These are phyloP conservation scores for Cyclotella atomus DNA, from an alignment of 108 stramenopile species.

Conservation along the genomic window DNA sequence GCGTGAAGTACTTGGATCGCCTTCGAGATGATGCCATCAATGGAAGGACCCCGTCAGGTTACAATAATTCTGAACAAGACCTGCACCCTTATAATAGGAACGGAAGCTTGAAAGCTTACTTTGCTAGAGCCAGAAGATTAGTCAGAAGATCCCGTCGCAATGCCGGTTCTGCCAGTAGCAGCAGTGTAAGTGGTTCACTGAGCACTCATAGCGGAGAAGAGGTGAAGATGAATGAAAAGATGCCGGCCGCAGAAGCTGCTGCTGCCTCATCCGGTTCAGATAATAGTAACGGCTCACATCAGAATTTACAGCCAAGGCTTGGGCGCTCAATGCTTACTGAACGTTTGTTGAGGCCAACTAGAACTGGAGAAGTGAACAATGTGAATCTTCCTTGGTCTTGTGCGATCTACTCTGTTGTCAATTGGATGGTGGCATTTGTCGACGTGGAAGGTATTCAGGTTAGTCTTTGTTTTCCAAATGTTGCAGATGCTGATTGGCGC, in stretches of 20 bases:
- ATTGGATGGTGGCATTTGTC: conserved; percentile 87
- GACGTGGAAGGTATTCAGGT: conserved; percentile 87
- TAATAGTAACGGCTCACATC: background rate
- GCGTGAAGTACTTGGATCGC: conserved; percentile 74
- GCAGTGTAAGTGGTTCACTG: conserved; percentile 23
- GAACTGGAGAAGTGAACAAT: conserved; percentile 57
- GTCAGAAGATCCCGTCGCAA: conserved; percentile 18
- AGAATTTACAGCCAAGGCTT: conserved; percentile 35
- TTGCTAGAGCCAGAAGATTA: conserved; percentile 38
- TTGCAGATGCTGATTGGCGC: no score
- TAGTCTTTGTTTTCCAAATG: no score
- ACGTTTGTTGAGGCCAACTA: conserved; percentile 66
- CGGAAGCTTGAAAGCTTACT: conserved; percentile 46
- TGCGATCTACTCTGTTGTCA: conserved; percentile 87
- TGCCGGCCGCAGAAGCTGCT: background rate
- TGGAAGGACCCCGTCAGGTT: conserved; percentile 56
- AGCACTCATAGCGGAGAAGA: conserved; percentile 37
- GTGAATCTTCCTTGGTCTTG: conserved; percentile 82
- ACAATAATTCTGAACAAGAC: conserved; percentile 30
- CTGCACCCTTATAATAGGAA: conserved; percentile 48
- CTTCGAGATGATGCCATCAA: conserved; percentile 70
- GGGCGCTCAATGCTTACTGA: conserved; percentile 75
- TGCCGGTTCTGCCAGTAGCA: conserved; percentile 19
- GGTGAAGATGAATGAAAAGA: background rate
- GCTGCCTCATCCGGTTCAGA: conserved; percentile 8